Evolutionary conservation across 257 asterid species (phyloP), one percentile per base, ranked within the genome.

Genomic region (Scutellaria minor): DNA sequence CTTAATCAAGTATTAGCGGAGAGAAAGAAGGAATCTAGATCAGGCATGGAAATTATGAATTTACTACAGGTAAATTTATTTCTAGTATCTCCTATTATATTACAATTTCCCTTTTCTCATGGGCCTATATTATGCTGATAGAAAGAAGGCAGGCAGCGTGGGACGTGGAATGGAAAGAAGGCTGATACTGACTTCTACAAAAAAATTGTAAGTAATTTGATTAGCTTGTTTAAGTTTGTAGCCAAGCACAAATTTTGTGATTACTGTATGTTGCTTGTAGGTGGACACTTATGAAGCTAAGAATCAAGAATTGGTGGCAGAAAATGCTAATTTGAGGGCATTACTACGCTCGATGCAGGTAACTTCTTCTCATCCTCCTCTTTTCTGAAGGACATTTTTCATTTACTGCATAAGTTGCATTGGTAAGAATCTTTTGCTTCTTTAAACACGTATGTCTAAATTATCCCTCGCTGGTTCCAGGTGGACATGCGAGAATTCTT

Each of bases 61-160:
- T 86, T 91, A 77, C 84, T 95, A 47, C 99, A 92, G 98, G 98
- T 90, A 66, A 75, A 44, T 64, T 11, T 54, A 54, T 54, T 68
- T 14, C 58, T 52, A 62, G 69, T 46, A 56, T 80, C 66, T 52
- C 35, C 7, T 53, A 20, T 64, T 52, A 45, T 42, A 62, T 13
- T 71, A 42, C n/a, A 20, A 64, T 60, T 55, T 59, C 10, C 9
- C 60, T 61, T 31, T 22, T 37, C 66, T 80, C 39, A 71, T 44
- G 75, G 64, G 58, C 52, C 55, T 69, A n/a, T 41, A 59, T 41
- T 74, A 35, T 81, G 69, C 51, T 72, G 59, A 85, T 65, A 92
- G 99, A 95, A 95, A 92, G 99, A 95, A 84, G 98, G 98, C 82
- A 83, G 97, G 73, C 98, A 92, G 75, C 96, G 99, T 59, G 99